Base-by-base conservation (phyloP, 371 early-diverging fungal genomes). In the Circinella minor region DNA sequence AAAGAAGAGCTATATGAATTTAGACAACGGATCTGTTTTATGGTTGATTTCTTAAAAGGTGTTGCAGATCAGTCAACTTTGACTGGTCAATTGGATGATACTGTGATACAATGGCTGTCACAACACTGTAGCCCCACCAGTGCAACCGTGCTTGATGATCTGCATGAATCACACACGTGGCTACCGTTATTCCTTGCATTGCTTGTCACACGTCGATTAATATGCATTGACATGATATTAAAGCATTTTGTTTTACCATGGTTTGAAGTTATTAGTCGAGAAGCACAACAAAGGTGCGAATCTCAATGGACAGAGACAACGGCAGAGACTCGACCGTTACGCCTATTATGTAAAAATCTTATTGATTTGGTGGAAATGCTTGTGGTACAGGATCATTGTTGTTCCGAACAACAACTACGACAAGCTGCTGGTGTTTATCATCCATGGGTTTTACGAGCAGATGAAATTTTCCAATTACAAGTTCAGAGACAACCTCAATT, bases 301-400 rank as follows among this genome's bases (percentile, higher is more conserved):
- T 65, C 66, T 4, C 69, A 72, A 49, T 72, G 71, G 63, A 66
- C 78, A 43, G 64, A 69, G 47, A 65, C 70, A 34, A 75, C 69
- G n/a, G 55, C 55, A 6, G 71, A 70, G 46, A 81, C 77, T 5
- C 77, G 84, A 18, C 68, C 77, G 4, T 39, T 84, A 36, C 78
- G 70, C 9, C 65, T 80, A 13, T 75, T 85, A 17, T 84, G 86
- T 70, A 78, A 77, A 55, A 87, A 86, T 27, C 68, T 89, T 60
- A 80, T 87, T 7, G 65, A 72, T 17, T 62, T 89, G 15, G 72
- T 87, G 5, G 80, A 88, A 3, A 65, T 87, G 14, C 73, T 89
- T 36, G 71, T 89, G 18, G 69, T 89, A 6, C 86, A 86, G 51
- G 81, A 83, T 1, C 71, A 11, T 11, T 43, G 43, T 43, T 43